Evolutionary conservation across 2,329 filamentous ascomycete genomes (phyloP).

Genomic region (Curvularia sp.): DNA sequence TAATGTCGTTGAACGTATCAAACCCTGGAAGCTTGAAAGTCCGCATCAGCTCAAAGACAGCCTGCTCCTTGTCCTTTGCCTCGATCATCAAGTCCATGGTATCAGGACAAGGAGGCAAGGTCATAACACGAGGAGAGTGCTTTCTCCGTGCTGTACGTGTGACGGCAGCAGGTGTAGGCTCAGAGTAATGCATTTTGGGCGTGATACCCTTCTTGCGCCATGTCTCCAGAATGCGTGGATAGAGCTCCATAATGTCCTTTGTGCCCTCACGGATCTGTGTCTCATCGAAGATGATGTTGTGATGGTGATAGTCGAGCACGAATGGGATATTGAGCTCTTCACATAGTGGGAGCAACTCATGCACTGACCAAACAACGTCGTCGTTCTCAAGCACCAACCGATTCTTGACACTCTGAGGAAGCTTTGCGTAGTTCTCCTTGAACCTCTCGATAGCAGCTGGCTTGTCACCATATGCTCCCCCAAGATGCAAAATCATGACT

Average conservation of each 20-base stretch:
- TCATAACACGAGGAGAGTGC: slow-evolving; percentile 79
- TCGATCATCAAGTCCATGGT: slow-evolving; percentile 99
- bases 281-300: slow-evolving; percentile 89
- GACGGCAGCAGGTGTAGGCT: slow-evolving; percentile 76
- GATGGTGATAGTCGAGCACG: slow-evolving; percentile 92
- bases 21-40: slow-evolving; percentile 84
- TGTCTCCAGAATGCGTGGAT: slow-evolving; percentile 77
- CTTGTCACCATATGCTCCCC: slow-evolving; percentile 89
- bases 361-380: slow-evolving; percentile 90
- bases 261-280: slow-evolving; percentile 81
- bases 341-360: slow-evolving; percentile 87
- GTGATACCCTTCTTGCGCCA: slow-evolving; percentile 85
- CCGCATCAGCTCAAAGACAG: slow-evolving; percentile 92
- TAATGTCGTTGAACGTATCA: slow-evolving; percentile 75
- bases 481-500: slow-evolving; percentile 94
- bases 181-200: slow-evolving; percentile 97
- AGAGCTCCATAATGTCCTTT: slow-evolving; percentile 76
- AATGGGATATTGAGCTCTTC: slow-evolving; percentile 94
- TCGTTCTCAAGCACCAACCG: slow-evolving; percentile 92
- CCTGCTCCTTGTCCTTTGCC: slow-evolving; percentile 97
- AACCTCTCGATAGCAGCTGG: slow-evolving; percentile 78
- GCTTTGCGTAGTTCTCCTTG: slow-evolving; percentile 71
- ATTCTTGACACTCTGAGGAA: slow-evolving; percentile 75
- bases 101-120: slow-evolving; percentile 78
- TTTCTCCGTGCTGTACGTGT: slow-evolving; percentile 81